Evolutionary conservation across 306 rosid species (phyloP).

Genomic region (Erythrophleum fordii): DNA sequence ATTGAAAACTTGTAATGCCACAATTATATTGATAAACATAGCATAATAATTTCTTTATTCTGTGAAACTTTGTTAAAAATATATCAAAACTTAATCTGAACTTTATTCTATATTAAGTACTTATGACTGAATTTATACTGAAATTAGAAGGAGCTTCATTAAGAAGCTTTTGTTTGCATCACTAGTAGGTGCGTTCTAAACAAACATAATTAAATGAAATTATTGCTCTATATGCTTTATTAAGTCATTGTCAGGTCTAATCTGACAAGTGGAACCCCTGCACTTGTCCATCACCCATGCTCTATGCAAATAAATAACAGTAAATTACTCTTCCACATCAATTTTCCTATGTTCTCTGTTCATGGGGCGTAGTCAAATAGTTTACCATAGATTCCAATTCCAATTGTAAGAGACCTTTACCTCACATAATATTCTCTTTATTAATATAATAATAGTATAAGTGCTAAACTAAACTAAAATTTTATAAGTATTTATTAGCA

Average conservation of each 20-base stretch:
- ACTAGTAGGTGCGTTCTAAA: not conserved
- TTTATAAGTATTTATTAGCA: too few relatives aligned
- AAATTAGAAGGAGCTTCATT: not conserved
- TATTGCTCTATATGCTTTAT: not conserved
- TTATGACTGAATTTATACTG: not conserved
- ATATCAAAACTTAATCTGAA: not conserved
- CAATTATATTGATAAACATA: not conserved
- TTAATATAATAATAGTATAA: not conserved
- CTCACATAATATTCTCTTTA: constrained; percentile 39
- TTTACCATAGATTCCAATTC: constrained; percentile 52
- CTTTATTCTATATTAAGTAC: not conserved
- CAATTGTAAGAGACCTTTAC: constrained; percentile 8
- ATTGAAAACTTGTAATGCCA: too few relatives aligned
- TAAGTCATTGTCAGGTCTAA: not conserved
- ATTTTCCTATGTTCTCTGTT: constrained; percentile 5
- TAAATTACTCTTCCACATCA: not conserved
- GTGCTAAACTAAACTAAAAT: too few relatives aligned
- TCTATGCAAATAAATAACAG: not conserved
- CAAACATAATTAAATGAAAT: constrained; percentile 4
- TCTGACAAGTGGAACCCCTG: constrained; percentile 12
- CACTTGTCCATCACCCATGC: constrained; percentile 12
- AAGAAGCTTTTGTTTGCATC: not conserved
- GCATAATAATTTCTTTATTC: not conserved
- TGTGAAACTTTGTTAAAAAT: not conserved
- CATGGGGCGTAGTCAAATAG: constrained; percentile 16